Evolutionary conservation across 306 rosid species (phyloP), one percentile per base, ranked within the genome.

Genomic region (Trichosanthes cucumerina): DNA sequence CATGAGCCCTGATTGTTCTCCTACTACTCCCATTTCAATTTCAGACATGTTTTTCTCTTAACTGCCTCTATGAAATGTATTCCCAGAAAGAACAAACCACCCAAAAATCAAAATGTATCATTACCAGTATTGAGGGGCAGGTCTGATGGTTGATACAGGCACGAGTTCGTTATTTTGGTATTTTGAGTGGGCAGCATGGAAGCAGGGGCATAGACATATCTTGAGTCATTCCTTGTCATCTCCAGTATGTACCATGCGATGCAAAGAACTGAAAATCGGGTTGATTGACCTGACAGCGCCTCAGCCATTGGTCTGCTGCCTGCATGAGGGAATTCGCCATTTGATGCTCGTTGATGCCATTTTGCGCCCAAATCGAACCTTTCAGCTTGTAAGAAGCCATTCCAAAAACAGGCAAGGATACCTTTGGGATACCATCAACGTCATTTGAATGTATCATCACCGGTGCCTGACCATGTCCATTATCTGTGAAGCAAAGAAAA

Each of bases 361-460:
- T 85, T 74, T 88, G 89, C 62, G 80, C 80, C 98, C 98, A 90
- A 62, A 86, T 62, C 34, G 88, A 88, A 47, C 91, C 93, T 72
- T 90, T 93, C 69, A 93, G 80, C 87, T 93, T 90, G 58, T 93
- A 92, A 14, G 93, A 88, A 71, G 94, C 96, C 91, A 93, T 77
- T 58, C 93, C 98, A 59, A 93, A 90, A 73, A 83, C 86, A 15
- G 80, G 87, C 23, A 93, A 43, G 16, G 91, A 84, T 68, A 91
- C 85, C 79, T 85, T 89, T 15, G 92, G 86, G 39, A 82, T 81
- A 38, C 86, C 91, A 75, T 90, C 89, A 12, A 87, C 76, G 79
- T 84, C 92, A 68, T 52, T 88, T 7, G 96, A 91, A 80, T 84
- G 83, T 78, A 89, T 71, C 89, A 91, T 59, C 1, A 56, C 77